Conservation (phyloP, 2,329 filamentous ascomycete species). For the Aspergillus fructus region DNA sequence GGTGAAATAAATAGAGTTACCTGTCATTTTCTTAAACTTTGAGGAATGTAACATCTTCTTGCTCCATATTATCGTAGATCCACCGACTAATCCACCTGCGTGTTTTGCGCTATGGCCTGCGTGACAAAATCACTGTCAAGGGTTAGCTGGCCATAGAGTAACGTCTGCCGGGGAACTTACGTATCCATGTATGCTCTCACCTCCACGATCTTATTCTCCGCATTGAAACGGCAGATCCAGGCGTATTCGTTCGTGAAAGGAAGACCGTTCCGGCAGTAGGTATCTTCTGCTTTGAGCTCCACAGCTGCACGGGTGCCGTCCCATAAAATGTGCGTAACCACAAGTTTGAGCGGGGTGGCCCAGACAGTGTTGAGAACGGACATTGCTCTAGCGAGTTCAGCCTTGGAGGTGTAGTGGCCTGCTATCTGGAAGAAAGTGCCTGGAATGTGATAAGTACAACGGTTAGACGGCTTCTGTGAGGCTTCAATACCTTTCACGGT, state of each 20-base stretch:
- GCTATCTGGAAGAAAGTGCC: background rate
- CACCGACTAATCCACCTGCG: too few species aligned
- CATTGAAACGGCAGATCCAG: background rate
- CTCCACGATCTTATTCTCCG: background rate
- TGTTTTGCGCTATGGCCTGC: too few species aligned
- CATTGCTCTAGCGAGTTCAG: background rate
- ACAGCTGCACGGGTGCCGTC: background rate
- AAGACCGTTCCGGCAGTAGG: background rate
- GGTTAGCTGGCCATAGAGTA: too few species aligned
- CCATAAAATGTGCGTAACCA: background rate
- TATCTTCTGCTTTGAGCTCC: background rate
- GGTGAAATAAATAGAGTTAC: too few species aligned
- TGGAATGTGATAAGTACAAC: background rate
- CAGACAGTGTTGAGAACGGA: background rate
- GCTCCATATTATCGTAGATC: too few species aligned
- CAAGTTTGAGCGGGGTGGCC: background rate
- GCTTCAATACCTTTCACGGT: background rate
- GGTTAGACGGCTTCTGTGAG: background rate
- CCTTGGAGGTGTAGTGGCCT: background rate
- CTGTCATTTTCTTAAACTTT: too few species aligned
- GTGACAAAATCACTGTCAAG: too few species aligned
- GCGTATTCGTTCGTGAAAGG: background rate
- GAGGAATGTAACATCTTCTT: too few species aligned
- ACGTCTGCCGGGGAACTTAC: background rate
- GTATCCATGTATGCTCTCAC: background rate